Base-by-base conservation (phyloP, 768 basidiomycete genomes). In the Suillus brevipes region DNA sequence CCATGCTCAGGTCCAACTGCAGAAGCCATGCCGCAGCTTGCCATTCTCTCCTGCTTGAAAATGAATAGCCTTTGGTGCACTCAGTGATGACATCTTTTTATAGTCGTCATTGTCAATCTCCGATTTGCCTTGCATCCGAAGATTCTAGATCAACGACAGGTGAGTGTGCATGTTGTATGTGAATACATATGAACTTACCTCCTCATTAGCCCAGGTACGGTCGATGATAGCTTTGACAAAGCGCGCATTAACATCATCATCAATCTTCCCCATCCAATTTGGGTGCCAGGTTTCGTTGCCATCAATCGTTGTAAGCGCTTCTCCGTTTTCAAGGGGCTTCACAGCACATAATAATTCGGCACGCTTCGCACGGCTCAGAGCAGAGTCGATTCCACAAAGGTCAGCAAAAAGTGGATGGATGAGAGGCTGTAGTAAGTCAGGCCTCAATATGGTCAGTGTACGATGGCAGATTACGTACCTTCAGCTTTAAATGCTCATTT, bases 1-100 rank as follows among this genome's bases (percentile, higher is more conserved):
- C 65, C 75, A 77, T 75, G 55, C 75, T 78, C 37, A 80, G 61
- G 20, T 10, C 70, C 6, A 73, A 74, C 5, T 43, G 68, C 20
- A 70, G 42, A 1, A 78, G 69, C 67, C 74, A 78, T 6, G 61
- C 68, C 0, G 69, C 77, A 9, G 75, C 20, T 67, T 76, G 69
- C 78, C 78, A 79, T 56, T 80, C 77, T 23, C n/a, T 47, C 45
- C 10, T 0, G 12, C 45, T n/a, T 12, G 20, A n/a, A 28, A 28
- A 28, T 3, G 28, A 3, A 28, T 28, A 28, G 28, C n/a, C n/a
- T 42, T 61, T 61, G 5, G 18, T 43, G n/a, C 40, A 42, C 40
- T 20, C 20, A 18, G 13, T 61, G 45, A 61, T 61, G 23, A 61
- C 42, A 10, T 61, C 38, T 42, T 45, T 18, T 61, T 28, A 31